A percentile compares a stretch with the other conserved stretches of the same genome.
These are phyloP conservation scores for Rhodotorula sp. DNA, from an alignment of 1,284 basidiomycete species.

Conservation along the genomic window DNA sequence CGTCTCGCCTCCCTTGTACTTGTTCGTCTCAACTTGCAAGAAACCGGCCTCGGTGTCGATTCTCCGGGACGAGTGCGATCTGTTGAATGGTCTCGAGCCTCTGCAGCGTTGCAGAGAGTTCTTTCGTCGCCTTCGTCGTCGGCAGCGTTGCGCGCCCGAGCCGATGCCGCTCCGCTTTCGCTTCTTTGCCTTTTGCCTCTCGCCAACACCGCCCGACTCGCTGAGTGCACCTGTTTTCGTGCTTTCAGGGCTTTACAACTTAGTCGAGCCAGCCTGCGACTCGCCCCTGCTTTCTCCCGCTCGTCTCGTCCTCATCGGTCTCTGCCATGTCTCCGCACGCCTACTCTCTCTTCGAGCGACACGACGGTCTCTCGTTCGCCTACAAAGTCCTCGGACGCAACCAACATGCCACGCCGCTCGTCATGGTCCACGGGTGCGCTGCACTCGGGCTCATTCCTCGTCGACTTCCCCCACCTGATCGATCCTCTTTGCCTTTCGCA, in stretches of 20 bases:
- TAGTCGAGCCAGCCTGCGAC: background rate
- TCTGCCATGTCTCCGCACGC: constrained; percentile 10
- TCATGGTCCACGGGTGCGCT: constrained; percentile 37
- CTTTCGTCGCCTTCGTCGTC: no score
- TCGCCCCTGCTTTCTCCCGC: background rate
- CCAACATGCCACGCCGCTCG: constrained; percentile 17
- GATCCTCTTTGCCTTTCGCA: background rate
- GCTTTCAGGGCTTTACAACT: background rate
- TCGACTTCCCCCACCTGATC: background rate
- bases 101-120: no score
- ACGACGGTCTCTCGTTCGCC: constrained; percentile 25
- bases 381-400: constrained; percentile 34
- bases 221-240: background rate
- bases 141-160: no score
- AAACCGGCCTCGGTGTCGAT: background rate
- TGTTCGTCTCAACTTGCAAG: background rate
- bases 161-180: background rate
- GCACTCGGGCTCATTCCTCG: no score
- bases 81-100: no score
- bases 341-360: constrained; percentile 16
- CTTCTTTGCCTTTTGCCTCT: no score
- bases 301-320: background rate
- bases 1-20: no score
- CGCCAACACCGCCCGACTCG: background rate
- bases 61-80: no score